Evolutionary conservation across 495 filamentous ascomycete species (phyloP).

Genomic region (Neurospora pannonica): DNA sequence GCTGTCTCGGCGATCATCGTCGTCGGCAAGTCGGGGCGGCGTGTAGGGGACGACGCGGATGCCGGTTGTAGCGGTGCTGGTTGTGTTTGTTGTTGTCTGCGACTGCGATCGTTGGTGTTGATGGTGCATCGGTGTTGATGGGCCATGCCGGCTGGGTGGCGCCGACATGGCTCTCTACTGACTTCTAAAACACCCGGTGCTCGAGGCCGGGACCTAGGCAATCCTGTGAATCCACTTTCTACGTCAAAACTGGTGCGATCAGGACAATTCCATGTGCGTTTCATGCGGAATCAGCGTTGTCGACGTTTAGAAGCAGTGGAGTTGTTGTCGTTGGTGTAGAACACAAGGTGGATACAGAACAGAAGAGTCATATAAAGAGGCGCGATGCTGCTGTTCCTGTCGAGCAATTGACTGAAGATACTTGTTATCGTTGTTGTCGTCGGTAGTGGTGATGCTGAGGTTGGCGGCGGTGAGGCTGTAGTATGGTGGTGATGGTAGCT

Average conservation of each 20-base stretch:
- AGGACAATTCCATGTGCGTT: conserved; percentile 22
- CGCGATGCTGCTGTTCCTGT: not conserved
- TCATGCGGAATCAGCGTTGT: conserved; percentile 16
- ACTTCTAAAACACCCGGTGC: conserved; percentile 16
- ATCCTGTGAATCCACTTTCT: conserved; percentile 17
- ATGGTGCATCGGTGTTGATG: conserved; percentile 41
- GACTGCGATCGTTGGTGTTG: conserved; percentile 48
- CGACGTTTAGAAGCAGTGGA: not conserved
- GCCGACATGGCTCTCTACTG: conserved; percentile 26
- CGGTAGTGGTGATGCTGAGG: not conserved
- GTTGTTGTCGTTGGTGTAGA: not conserved
- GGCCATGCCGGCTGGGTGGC: conserved; percentile 24
- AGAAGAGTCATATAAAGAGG: not conserved
- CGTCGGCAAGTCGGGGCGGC: conserved; percentile 30
- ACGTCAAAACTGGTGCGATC: conserved; percentile 18
- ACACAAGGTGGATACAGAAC: not conserved
- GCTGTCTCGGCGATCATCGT: conserved; percentile 22
- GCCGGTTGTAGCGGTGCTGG: conserved; percentile 7
- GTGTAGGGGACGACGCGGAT: conserved; percentile 47
- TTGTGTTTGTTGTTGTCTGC: conserved; percentile 35
- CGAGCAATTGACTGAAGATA: not conserved
- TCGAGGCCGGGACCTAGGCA: conserved; percentile 17
- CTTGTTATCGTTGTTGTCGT: not conserved
- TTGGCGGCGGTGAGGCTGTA: not conserved
- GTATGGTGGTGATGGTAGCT: not conserved